Conservation (phyloP, 208 protist species). For the Leishmania mexicana region DNA sequence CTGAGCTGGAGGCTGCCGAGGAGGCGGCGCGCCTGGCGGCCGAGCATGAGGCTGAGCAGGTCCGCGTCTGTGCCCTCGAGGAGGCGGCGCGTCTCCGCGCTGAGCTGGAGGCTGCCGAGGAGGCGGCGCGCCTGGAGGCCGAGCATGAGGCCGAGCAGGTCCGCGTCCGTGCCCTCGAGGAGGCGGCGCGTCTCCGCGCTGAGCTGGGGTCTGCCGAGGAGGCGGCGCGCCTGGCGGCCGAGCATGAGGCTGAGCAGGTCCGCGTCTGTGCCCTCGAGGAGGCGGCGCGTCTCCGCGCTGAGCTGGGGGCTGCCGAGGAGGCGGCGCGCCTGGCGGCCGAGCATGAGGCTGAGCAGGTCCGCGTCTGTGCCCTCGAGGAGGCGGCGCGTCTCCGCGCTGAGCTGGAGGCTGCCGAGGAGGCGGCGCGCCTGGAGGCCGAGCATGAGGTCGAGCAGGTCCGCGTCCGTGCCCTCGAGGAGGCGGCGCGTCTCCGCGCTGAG, state of each 20-base stretch:
- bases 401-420: background rate
- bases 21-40: constrained; percentile 4
- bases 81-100: background rate
- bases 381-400: background rate
- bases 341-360: background rate
- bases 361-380: background rate
- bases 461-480: background rate
- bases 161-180: background rate
- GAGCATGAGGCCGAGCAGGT: background rate
- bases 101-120: background rate
- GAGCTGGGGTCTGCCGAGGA: background rate
- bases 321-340: background rate
- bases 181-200: background rate
- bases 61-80: background rate
- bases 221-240: background rate
- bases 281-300: background rate
- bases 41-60: background rate
- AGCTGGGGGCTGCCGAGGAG: background rate
- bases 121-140: background rate
- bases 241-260: background rate
- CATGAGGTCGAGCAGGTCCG: background rate
- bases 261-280: background rate
- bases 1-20: constrained; percentile 16
- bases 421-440: background rate
- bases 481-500: background rate